Evolutionary conservation across 306 rosid species (phyloP).

Genomic region (Vigna hirtella): DNA sequence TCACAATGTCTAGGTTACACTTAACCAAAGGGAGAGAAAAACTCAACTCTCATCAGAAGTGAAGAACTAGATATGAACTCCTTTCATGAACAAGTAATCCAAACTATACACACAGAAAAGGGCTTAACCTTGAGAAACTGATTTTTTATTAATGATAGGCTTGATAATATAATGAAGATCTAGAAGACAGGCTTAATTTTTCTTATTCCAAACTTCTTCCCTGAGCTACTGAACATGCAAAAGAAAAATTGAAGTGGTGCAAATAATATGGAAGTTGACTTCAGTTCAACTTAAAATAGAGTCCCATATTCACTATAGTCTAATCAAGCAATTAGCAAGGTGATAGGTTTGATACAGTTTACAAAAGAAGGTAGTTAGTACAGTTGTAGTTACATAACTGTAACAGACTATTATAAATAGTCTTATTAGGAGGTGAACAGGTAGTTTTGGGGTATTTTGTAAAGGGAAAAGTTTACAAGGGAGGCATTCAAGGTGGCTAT

Average conservation of each 20-base stretch:
- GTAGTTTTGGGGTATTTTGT: too few relatives aligned
- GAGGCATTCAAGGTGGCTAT: too few relatives aligned
- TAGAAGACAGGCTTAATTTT: slow-evolving; percentile 24
- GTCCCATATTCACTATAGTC: neutral
- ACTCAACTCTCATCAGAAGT: neutral
- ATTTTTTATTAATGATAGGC: neutral
- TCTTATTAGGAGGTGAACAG: too few relatives aligned
- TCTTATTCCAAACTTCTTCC: slow-evolving; percentile 22
- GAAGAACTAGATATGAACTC: neutral
- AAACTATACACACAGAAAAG: slow-evolving; percentile 2
- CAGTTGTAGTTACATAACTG: too few relatives aligned
- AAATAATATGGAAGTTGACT: slow-evolving; percentile 22
- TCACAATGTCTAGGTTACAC: neutral
- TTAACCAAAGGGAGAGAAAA: slow-evolving; percentile 5
- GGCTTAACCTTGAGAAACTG: neutral
- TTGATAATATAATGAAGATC: slow-evolving; percentile 22
- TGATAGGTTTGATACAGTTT: neutral
- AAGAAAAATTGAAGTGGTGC: slow-evolving; percentile 13
- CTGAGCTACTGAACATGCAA: slow-evolving; percentile 7
- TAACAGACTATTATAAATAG: too few relatives aligned
- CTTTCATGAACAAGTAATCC: slow-evolving; percentile 24
- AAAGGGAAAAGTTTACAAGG: too few relatives aligned
- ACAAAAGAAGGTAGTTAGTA: too few relatives aligned
- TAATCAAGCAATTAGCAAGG: slow-evolving; percentile 13
- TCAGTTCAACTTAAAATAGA: slow-evolving; percentile 26